phyloP scores from a whole-genome alignment of 345 rosid genomes.

The Durio zibethinus region DNA sequence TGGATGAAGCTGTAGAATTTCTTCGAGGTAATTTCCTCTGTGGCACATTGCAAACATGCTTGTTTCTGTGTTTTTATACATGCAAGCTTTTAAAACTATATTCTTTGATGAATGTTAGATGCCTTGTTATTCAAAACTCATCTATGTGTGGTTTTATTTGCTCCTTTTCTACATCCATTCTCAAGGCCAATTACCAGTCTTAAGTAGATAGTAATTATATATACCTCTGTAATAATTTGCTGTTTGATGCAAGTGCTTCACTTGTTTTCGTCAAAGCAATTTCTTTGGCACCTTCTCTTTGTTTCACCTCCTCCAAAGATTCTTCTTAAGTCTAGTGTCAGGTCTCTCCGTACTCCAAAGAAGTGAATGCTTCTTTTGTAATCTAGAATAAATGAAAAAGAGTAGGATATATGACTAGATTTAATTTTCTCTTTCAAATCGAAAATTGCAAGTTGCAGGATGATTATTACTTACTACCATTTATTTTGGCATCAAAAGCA shows the following conservation, averaged over 20 bases:
- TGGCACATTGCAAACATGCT: background rate
- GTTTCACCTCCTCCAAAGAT: background rate
- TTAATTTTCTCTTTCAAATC: background rate
- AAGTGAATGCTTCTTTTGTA: background rate
- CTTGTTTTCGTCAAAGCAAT: background rate
- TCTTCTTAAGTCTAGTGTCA: background rate
- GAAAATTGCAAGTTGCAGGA: background rate
- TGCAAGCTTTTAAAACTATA: background rate
- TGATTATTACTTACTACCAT: background rate
- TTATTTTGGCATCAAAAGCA: background rate
- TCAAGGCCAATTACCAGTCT: background rate
- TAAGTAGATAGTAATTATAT: background rate
- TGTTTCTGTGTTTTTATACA: background rate
- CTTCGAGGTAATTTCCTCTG: constrained; percentile 59
- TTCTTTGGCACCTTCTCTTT: background rate
- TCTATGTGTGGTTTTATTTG: background rate
- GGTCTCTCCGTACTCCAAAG: background rate
- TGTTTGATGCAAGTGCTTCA: background rate
- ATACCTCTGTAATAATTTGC: background rate
- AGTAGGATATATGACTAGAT: background rate
- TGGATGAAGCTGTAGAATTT: constrained; percentile 84
- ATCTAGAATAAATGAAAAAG: background rate
- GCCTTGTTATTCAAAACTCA: background rate
- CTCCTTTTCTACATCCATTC: background rate
- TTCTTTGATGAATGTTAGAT: background rate